These are phyloP conservation scores for Citrus trifoliata DNA, from an alignment of 345 rosid genomes.

Conservation along the genomic window DNA sequence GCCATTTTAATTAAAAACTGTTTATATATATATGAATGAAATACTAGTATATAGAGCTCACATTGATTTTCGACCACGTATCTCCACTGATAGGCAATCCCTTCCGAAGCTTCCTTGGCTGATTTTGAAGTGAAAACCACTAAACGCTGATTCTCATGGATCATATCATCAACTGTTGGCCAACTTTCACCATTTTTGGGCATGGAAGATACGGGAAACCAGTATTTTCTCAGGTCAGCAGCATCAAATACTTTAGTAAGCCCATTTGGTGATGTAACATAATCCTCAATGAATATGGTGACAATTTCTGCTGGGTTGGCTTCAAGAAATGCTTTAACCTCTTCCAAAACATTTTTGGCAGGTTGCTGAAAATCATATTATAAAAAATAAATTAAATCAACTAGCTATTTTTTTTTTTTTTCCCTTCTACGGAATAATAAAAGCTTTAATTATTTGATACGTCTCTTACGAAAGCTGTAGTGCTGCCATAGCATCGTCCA, in stretches of 20 bases:
- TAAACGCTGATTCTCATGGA: slow-evolving; percentile 60
- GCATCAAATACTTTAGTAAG: slow-evolving; percentile 64
- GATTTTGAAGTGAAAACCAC: slow-evolving; percentile 75
- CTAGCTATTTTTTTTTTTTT: no score
- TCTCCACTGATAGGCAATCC: slow-evolving; percentile 75
- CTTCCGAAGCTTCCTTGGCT: slow-evolving; percentile 70
- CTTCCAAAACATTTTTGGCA: slow-evolving; percentile 63
- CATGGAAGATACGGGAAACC: slow-evolving; percentile 82
- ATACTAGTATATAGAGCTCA: slow-evolving; percentile 29
- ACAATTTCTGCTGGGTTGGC: slow-evolving; percentile 64
- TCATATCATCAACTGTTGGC: slow-evolving; percentile 77
- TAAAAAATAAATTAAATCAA: no score
- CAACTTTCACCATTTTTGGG: slow-evolving; percentile 76
- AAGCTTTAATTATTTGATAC: no score
- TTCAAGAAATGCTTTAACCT: slow-evolving; percentile 54
- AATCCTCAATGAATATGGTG: slow-evolving; percentile 81
- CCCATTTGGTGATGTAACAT: slow-evolving; percentile 68
- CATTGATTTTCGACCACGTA: slow-evolving; percentile 87
- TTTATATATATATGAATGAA: no score
- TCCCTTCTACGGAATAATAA: no score
- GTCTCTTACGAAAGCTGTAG: slow-evolving; percentile 73
- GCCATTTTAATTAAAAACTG: no score
- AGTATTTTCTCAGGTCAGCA: slow-evolving; percentile 60
- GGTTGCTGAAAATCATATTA: slow-evolving; percentile 45
- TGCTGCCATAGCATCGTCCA: slow-evolving; percentile 60